These are phyloP conservation scores for Cenchrus americanus DNA, from an alignment of 176 grass and related monocot genomes.

Conservation along the genomic window DNA sequence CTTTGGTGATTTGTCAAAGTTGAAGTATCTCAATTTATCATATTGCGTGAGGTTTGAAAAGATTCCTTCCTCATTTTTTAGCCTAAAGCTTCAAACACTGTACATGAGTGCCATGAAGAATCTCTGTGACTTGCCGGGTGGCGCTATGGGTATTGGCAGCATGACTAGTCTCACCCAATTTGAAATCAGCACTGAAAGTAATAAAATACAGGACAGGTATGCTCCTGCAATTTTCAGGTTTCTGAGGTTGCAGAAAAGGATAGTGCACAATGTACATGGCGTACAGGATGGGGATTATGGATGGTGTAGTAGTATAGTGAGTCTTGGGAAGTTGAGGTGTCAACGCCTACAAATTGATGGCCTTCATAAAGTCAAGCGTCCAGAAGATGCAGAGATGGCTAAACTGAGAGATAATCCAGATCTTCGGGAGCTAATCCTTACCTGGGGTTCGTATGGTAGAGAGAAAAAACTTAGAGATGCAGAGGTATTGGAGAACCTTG, in stretches of 20 bases:
- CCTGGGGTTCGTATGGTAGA: neutral
- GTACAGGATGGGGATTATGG: too few relatives aligned
- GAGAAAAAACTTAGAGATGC: too few relatives aligned
- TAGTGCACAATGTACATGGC: too few relatives aligned
- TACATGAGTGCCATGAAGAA: accelerated
- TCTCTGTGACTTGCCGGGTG: neutral
- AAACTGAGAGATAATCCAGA: neutral
- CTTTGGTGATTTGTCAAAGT: neutral
- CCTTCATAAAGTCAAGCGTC: neutral
- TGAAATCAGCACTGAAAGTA: too few relatives aligned
- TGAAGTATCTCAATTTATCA: constrained; percentile 15
- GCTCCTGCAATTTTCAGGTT: too few relatives aligned
- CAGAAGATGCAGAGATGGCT: neutral
- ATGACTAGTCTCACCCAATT: neutral
- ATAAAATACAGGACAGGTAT: too few relatives aligned
- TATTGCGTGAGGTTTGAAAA: neutral
- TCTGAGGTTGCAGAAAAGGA: too few relatives aligned
- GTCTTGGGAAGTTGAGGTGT: too few relatives aligned
- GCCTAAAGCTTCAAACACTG: neutral
- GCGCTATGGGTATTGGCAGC: neutral
- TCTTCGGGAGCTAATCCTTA: neutral
- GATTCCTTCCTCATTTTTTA: neutral
- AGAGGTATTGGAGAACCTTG: neutral
- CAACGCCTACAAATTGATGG: neutral
- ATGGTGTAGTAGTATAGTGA: too few relatives aligned